phyloP scores from a whole-genome alignment of 75 land plant genomes.

The Adiantum capillusveneris region DNA sequence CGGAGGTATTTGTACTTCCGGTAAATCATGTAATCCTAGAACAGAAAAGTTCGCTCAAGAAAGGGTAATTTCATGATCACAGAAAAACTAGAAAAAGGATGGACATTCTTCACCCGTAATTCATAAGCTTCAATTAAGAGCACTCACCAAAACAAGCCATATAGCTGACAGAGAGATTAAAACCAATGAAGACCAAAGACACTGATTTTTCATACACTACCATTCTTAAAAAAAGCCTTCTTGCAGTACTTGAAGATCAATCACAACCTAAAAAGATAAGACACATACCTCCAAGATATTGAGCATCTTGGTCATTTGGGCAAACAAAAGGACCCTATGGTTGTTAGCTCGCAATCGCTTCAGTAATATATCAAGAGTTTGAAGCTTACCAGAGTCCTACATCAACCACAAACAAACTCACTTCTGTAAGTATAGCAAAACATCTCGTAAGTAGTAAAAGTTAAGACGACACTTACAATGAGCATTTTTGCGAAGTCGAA shows the following conservation, averaged over 20 bases:
- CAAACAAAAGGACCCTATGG: slow-evolving; percentile 96
- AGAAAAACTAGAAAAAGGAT: background rate
- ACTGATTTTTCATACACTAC: too few relatives aligned
- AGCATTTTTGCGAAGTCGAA: slow-evolving; percentile 98
- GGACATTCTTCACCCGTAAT: too few relatives aligned
- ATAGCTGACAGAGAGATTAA: too few relatives aligned
- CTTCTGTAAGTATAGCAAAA: too few relatives aligned
- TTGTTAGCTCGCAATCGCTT: slow-evolving; percentile 80
- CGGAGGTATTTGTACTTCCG: slow-evolving; percentile 87
- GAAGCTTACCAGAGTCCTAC: slow-evolving; percentile 97
- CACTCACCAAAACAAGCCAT: too few relatives aligned
- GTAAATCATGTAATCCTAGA: slow-evolving; percentile 99
- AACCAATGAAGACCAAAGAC: too few relatives aligned
- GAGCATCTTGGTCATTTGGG: slow-evolving; percentile 99
- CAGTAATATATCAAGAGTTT: slow-evolving; percentile 71
- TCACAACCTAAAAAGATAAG: too few relatives aligned
- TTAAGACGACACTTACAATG: slow-evolving; percentile 39
- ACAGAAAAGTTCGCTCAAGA: slow-evolving; percentile 8
- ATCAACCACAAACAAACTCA: background rate
- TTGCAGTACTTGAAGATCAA: too few relatives aligned
- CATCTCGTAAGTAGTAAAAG: too few relatives aligned
- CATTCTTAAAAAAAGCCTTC: too few relatives aligned
- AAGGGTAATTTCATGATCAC: background rate
- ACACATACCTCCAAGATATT: slow-evolving; percentile 86
- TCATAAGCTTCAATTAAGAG: too few relatives aligned